Percentiles rank a stretch among this genome's conserved stretches.
These are phyloP conservation scores for Volutella citrinella DNA, from an alignment of 2,329 filamentous ascomycete genomes.

Conservation along the genomic window DNA sequence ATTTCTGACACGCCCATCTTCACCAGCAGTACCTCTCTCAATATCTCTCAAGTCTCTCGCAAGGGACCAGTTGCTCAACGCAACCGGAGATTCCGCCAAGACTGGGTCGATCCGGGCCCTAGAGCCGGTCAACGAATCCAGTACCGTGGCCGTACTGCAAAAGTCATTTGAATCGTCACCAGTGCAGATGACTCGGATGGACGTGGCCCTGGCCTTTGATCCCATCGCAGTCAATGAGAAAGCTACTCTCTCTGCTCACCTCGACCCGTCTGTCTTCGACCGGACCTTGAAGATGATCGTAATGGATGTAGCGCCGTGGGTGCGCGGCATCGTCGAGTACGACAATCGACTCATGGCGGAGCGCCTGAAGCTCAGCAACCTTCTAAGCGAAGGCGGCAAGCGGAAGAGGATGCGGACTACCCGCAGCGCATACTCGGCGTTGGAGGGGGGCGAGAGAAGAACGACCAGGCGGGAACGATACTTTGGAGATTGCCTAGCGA, in stretches of 20 bases:
- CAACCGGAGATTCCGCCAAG: conserved; percentile 1
- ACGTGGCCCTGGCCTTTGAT: conserved; percentile 59
- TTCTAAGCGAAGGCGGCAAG: conserved; percentile 57
- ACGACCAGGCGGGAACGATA: conserved; percentile 69
- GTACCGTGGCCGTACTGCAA: conserved; percentile 36
- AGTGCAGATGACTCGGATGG: conserved; percentile 41
- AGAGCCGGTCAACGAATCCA: conserved; percentile 30
- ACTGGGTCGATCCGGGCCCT: conserved; percentile 10
- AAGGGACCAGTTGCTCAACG: conserved; percentile 19
- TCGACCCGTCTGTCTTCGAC: conserved; percentile 75
- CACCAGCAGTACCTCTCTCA: conserved; percentile 24
- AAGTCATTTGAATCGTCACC: conserved; percentile 29
- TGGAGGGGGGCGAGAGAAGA: conserved; percentile 69
- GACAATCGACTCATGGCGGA: conserved; percentile 70
- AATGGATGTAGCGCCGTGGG: conserved; percentile 81
- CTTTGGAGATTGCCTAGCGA: conserved; percentile 62
- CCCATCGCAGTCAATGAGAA: conserved; percentile 54
- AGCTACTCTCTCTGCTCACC: conserved; percentile 32
- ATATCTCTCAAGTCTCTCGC: conserved; percentile 28
- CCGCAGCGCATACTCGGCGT: conserved; percentile 69
- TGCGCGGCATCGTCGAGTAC: conserved; percentile 79
- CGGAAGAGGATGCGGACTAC: conserved; percentile 64
- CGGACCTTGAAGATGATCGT: conserved; percentile 63
- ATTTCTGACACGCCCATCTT: conserved; percentile 27
- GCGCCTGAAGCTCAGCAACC: conserved; percentile 57